phyloP scores from a whole-genome alignment of 257 asterid species.

The Jasminum sambac region DNA sequence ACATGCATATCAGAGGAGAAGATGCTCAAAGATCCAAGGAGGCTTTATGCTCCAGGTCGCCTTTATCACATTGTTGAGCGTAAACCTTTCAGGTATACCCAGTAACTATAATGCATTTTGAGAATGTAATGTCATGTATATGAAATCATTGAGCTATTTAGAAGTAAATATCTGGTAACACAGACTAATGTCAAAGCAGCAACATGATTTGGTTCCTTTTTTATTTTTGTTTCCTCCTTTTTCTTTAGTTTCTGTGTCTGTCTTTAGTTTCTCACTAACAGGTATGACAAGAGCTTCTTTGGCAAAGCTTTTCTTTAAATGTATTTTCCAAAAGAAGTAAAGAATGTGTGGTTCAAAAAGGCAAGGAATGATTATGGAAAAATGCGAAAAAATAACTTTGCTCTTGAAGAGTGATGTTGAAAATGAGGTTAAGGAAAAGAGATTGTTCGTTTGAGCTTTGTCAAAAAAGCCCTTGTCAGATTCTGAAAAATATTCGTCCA shows the following conservation, averaged over 20 bases:
- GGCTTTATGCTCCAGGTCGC: constrained; percentile 92
- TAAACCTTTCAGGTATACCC: constrained; percentile 71
- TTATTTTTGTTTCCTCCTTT: background rate
- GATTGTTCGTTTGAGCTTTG: too few species aligned
- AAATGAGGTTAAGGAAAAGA: too few species aligned
- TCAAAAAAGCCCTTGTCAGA: too few species aligned
- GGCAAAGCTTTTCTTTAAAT: too few species aligned
- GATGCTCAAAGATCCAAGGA: constrained; percentile 80
- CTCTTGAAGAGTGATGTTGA: too few species aligned
- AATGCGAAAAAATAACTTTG: too few species aligned
- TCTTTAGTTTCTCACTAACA: background rate
- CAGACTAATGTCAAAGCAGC: background rate
- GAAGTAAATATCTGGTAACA: background rate
- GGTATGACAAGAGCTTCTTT: too few species aligned
- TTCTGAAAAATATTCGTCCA: background rate
- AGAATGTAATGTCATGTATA: background rate
- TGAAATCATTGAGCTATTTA: background rate
- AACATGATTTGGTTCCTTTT: background rate
- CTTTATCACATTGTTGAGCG: constrained; percentile 90
- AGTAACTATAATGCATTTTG: background rate
- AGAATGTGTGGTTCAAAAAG: too few species aligned
- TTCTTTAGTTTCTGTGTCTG: too few species aligned
- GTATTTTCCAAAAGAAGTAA: too few species aligned
- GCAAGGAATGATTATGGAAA: too few species aligned
- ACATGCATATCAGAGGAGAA: constrained; percentile 81